Percentiles rank a stretch among this genome's conserved stretches.
Evolutionary conservation across 306 rosid genomes (phyloP).

Genomic region (Malus asiatica): DNA sequence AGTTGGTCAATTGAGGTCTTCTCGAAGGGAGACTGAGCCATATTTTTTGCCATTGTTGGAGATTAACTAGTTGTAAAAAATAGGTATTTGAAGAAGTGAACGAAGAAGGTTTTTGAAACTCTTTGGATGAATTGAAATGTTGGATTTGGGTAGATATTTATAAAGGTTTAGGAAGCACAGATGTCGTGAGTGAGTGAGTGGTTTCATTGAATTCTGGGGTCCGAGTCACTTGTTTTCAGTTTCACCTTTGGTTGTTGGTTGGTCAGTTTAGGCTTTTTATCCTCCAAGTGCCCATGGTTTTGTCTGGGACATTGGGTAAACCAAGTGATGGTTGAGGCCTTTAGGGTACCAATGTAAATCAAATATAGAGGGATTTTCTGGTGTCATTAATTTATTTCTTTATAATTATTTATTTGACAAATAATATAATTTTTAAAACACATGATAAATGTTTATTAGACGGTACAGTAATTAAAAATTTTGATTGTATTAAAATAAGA

Average conservation of each 20-base stretch:
- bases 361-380: background rate
- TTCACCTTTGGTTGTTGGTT: background rate
- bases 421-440: background rate
- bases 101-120: background rate
- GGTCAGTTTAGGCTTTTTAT: background rate
- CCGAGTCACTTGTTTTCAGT: slow-evolving; percentile 43
- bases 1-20: slow-evolving; percentile 64
- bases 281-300: slow-evolving; percentile 17
- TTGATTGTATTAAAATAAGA: too few species aligned
- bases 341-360: slow-evolving; percentile 2
- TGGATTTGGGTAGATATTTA: slow-evolving; percentile 32
- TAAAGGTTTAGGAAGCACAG: slow-evolving; percentile 9
- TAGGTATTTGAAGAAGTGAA: background rate
- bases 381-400: too few species aligned
- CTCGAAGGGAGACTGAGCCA: slow-evolving; percentile 51
- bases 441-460: too few species aligned
- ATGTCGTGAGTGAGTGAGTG: slow-evolving; percentile 30
- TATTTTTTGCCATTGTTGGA: slow-evolving; percentile 48
- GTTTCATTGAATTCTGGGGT: slow-evolving; percentile 39
- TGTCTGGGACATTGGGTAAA: background rate
- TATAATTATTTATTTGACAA: too few species aligned
- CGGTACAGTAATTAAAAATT: too few species aligned
- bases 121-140: slow-evolving; percentile 25
- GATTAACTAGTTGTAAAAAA: background rate
- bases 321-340: background rate